These are phyloP conservation scores for Tephrocybe rancida DNA, from an alignment of 768 basidiomycete genomes.

Conservation along the genomic window DNA sequence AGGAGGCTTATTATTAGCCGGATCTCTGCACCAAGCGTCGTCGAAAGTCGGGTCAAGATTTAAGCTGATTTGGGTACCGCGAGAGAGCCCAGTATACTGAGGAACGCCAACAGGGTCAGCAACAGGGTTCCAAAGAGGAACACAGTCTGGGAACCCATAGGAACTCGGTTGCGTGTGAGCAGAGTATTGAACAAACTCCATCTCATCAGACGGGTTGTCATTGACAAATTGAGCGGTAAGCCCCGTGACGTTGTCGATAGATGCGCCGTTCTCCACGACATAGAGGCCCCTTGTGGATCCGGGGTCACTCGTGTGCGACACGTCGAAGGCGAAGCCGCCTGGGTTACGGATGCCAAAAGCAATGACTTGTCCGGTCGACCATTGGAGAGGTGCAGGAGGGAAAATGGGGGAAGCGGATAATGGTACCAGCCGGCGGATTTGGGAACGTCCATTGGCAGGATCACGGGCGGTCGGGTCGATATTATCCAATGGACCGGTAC, in stretches of 20 bases:
- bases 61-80: constrained; percentile 42
- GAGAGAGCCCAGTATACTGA: constrained; percentile 29
- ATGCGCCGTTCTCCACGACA: constrained; percentile 46
- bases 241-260: constrained; percentile 41
- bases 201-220: constrained; percentile 47
- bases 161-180: constrained; percentile 16
- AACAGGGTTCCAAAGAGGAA: constrained; percentile 41
- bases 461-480: constrained; percentile 45
- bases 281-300: constrained; percentile 23
- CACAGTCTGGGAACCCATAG: constrained; percentile 48
- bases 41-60: constrained; percentile 30
- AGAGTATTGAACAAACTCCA: constrained; percentile 29
- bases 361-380: constrained; percentile 34
- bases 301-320: constrained; percentile 5
- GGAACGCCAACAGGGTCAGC: constrained; percentile 44
- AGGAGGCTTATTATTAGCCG: constrained; percentile 38
- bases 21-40: constrained; percentile 36
- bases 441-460: constrained; percentile 43
- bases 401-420: constrained; percentile 11
- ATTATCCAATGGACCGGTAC: constrained; percentile 38
- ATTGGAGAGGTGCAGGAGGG: constrained; percentile 21
- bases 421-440: constrained; percentile 35
- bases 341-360: constrained; percentile 49
- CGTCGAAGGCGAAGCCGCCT: constrained; percentile 40
- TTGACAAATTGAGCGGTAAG: constrained; percentile 42